Base-by-base conservation (phyloP, 495 filamentous ascomycete genomes). In the Daldinia grandis region DNA sequence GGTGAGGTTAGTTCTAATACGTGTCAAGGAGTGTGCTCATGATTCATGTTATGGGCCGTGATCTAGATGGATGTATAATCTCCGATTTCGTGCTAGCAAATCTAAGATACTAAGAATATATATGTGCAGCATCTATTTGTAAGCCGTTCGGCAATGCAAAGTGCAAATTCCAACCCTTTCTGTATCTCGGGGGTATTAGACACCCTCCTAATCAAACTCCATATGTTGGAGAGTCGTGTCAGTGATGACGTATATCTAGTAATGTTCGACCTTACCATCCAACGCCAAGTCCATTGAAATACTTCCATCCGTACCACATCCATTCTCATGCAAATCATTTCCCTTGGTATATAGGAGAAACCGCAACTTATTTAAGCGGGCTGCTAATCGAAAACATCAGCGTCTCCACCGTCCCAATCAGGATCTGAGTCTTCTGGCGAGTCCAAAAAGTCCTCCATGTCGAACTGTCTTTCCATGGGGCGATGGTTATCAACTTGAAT, bases 401-500 rank as follows among this genome's bases (percentile, higher is more conserved):
- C 77, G 6, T 86, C 81, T 38, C 86, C 86, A 0, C 89, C 89
- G 58, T 87, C 82, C 93, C 93, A 97, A 58, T 96, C 93, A n/a
- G 79, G 72, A 64, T 93, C 92, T 65, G 75, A 78, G 19, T 89
- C 89, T 65, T 88, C 89, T 1, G 78, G 73, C 61, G 92, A 90
- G 68, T 95, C 92, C 3, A 96, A 75, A 74, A 97, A 97, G 72
- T 97, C 92, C 10, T 85, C 84, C 80, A 95, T 93, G 21, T 85
- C 86, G 69, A 86, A 91, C 42, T 90, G 89, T n/a, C 80, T 83
- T 70, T 95, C 94, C 1, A 81, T 85, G 19, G 91, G 91, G 47
- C 93, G 88, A 71, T 91, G 87, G 76, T 96, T 95, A 74, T 97
- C 94, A 57, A 97, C 90, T 19, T 87, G 82, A 49, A 97, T 85